phyloP scores from a whole-genome alignment of 179 eudicot genomes.

The Sideroxylon spinosum region DNA sequence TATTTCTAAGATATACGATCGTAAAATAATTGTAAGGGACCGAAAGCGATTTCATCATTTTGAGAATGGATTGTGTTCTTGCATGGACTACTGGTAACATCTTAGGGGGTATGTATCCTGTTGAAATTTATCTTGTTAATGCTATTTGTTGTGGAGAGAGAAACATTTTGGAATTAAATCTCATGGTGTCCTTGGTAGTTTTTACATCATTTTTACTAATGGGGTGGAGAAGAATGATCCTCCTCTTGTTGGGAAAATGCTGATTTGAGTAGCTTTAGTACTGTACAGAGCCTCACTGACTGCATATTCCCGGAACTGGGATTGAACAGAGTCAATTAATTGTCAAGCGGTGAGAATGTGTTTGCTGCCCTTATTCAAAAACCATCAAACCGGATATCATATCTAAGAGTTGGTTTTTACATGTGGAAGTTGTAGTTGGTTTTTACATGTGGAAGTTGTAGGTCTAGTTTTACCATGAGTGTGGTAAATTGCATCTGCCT shows the following conservation, averaged over 20 bases:
- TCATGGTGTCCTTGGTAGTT: not conserved
- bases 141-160: not conserved
- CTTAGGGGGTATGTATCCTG: not conserved
- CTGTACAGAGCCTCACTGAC: not conserved
- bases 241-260: too few species aligned
- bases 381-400: not conserved
- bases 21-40: slow-evolving; percentile 49
- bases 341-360: not conserved
- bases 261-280: not conserved
- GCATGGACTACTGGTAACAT: slow-evolving; percentile 52
- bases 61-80: slow-evolving; percentile 58
- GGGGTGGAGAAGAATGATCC: too few species aligned
- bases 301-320: not conserved
- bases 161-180: not conserved
- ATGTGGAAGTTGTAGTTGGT: too few species aligned
- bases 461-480: too few species aligned
- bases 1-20: slow-evolving; percentile 40
- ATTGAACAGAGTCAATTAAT: not conserved
- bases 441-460: not conserved
- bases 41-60: slow-evolving; percentile 59
- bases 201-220: not conserved
- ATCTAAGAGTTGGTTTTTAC: not conserved
- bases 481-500: too few species aligned
- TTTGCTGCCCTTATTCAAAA: not conserved
- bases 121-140: not conserved